Base-by-base conservation (phyloP, 2,329 filamentous ascomycete genomes). In the Dichotomopilus funicola region DNA sequence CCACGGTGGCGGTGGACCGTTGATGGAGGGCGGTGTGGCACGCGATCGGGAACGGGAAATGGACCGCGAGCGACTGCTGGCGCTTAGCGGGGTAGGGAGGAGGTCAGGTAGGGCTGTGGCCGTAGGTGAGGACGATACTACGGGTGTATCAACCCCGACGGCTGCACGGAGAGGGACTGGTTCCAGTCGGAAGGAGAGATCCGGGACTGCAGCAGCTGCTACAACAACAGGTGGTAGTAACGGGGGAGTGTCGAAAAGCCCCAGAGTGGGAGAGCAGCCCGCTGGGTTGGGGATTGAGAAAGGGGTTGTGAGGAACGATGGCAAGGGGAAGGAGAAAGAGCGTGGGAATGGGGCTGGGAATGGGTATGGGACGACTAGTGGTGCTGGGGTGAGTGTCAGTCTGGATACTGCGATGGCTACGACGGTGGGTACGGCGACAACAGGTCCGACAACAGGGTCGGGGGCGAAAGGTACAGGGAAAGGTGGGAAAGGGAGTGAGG, bases 21-120 rank as follows among this genome's bases (percentile, higher is more conserved):
- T 27, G 73, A 75, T 70, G 9, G 70, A 71, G 13, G 46, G 43
- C 31, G 49, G n/a, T 13, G n/a, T 31, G 8, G 44, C 11, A 9
- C 37, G 42, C 44, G 51, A 45, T 5, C 38, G 44, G 10, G 48
- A 51, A 6, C 19, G 19, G 3, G 19, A 27, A 27, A 2, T 27
- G 19, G 19, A 27, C 3, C 19, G 19, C 3, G 19, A 27, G 19
- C 19, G 19, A 27, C 3, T 27, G 2, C 2, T 27, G 19, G 19
- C 19, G 19, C 19, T 27, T 27, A 27, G 19, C 3, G 19, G 19
- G 19, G 19, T 3, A 27, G 19, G 19, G 27, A 4, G 2, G 31
- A 33, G 31, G 36, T 10, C 27, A 5, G 4, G 35, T 6, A 19
- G 12, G 1, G 34, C 12, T 27, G 27, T n/a, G 42, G 38, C 45